Evolutionary conservation across 768 basidiomycete genomes (phyloP).

Genomic region (Lyophyllum decastes): DNA sequence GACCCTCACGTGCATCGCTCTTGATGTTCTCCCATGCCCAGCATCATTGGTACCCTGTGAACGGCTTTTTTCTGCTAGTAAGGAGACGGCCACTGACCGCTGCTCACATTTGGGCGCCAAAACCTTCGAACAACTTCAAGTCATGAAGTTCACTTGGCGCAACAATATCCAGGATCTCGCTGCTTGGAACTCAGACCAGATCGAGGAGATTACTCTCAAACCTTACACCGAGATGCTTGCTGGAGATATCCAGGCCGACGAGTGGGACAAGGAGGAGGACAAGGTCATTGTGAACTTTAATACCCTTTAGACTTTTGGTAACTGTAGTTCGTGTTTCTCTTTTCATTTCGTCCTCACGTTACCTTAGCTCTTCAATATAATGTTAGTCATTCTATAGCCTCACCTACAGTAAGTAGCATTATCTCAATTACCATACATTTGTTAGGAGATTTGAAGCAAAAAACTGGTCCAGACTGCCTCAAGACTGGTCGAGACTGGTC

Average conservation of each 20-base stretch:
- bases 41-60: slow-evolving; percentile 22
- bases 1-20: slow-evolving; percentile 14
- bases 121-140: slow-evolving; percentile 10
- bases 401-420: background rate
- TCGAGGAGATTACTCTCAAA: background rate
- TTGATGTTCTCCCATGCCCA: slow-evolving; percentile 18
- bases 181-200: background rate
- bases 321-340: too few species aligned
- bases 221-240: background rate
- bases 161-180: background rate
- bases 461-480: background rate
- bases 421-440: background rate
- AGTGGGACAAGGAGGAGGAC: background rate
- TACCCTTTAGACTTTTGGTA: too few species aligned
- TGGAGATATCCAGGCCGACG: background rate
- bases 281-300: background rate
- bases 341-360: too few species aligned
- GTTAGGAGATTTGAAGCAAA: background rate
- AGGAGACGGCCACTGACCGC: slow-evolving; percentile 5
- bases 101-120: background rate
- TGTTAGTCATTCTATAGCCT: background rate
- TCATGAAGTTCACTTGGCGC: slow-evolving; percentile 12
- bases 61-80: slow-evolving; percentile 14
- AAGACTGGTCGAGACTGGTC: background rate
- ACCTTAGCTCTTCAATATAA: background rate